phyloP scores from a whole-genome alignment of 768 basidiomycete species.

The Kwoniella sp. region DNA sequence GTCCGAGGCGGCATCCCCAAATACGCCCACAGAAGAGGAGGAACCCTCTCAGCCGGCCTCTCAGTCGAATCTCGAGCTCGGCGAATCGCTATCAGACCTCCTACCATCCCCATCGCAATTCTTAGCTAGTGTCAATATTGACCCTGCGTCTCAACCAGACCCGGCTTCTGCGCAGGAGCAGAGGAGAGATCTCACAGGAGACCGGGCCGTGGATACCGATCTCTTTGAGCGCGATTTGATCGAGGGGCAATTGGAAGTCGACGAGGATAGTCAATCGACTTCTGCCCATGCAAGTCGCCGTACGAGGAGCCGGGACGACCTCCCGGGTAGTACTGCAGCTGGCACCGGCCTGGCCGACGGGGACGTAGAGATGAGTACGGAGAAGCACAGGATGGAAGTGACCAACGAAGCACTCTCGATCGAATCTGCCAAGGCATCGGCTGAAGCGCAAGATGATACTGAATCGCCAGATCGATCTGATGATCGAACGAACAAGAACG shows the following conservation, averaged over 20 bases:
- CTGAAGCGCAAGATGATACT: neutral
- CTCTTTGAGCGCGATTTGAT: slow-evolving; percentile 1
- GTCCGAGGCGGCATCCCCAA: neutral
- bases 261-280: neutral
- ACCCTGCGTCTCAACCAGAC: neutral
- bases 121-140: neutral
- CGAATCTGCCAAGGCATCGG: slow-evolving; percentile 10
- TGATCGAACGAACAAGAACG: neutral
- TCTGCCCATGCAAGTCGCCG: neutral
- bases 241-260: neutral
- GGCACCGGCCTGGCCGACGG: neutral
- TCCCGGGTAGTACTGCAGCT: neutral
- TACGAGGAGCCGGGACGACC: neutral
- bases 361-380: neutral
- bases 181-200: neutral
- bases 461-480: neutral
- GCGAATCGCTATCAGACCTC: neutral
- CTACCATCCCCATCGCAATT: neutral
- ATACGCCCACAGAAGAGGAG: neutral
- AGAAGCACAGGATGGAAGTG: slow-evolving; percentile 2
- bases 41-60: neutral
- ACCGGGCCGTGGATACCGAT: neutral
- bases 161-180: neutral
- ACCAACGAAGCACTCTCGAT: slow-evolving; percentile 15
- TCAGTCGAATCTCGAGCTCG: neutral